Conservation (phyloP, 768 basidiomycete genomes). For the Fomitopsis pulvina region DNA sequence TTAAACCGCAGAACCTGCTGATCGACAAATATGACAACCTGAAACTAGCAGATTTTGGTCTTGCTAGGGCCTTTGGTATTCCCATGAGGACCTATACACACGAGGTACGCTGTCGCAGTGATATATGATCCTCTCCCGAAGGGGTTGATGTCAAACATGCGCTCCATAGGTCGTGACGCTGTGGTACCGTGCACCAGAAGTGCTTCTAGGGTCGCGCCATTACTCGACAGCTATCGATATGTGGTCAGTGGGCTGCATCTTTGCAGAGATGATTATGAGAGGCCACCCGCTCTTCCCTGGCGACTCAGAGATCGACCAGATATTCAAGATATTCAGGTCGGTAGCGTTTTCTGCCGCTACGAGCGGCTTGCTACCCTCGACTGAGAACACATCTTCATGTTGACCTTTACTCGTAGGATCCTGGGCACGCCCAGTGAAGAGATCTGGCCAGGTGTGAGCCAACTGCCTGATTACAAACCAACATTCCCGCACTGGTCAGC, state of each 20-base stretch:
- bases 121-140: background rate
- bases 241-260: slow-evolving; percentile 99
- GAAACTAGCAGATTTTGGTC: slow-evolving; percentile 94
- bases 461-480: slow-evolving; percentile 90
- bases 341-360: slow-evolving; percentile 13
- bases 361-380: background rate
- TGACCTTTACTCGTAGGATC: slow-evolving; percentile 46
- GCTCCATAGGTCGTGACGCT: slow-evolving; percentile 86
- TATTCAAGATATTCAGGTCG: slow-evolving; percentile 98
- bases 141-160: background rate
- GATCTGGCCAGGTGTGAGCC: slow-evolving; percentile 84
- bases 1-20: slow-evolving; percentile 94
- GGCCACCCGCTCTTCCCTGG: slow-evolving; percentile 92
- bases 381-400: slow-evolving; percentile 3
- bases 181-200: slow-evolving; percentile 99
- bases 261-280: slow-evolving; percentile 97
- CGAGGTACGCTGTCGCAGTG: slow-evolving; percentile 51
- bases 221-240: slow-evolving; percentile 98
- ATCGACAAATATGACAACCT: slow-evolving; percentile 87
- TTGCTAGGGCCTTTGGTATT: slow-evolving; percentile 96
- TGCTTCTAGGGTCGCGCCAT: slow-evolving; percentile 90
- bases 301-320: slow-evolving; percentile 99
- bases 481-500: slow-evolving; percentile 94
- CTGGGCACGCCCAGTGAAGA: slow-evolving; percentile 93
- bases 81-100: slow-evolving; percentile 99